Evolutionary conservation across 2,329 filamentous ascomycete species (phyloP).

Genomic region (Tolypocladium ophioglossoides): DNA sequence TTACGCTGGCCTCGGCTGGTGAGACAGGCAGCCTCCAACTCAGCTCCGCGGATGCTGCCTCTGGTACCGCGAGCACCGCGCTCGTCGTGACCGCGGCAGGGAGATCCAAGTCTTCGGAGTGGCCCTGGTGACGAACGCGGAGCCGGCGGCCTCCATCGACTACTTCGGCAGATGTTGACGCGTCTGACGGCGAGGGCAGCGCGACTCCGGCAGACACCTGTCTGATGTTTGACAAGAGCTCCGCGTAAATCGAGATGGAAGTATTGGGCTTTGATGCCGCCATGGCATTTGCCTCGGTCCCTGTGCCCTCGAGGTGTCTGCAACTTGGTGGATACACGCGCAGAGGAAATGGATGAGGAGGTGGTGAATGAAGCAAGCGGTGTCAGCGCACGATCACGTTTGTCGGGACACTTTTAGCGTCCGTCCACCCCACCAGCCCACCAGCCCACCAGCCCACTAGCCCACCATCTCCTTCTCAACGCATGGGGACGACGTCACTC

Average conservation of each 20-base stretch:
- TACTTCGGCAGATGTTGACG: conserved; percentile 32
- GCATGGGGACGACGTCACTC: neutral
- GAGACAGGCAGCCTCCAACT: conserved; percentile 44
- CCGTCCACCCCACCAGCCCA: neutral
- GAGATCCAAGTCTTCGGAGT: conserved; percentile 24
- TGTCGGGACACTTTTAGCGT: neutral
- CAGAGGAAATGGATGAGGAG: neutral
- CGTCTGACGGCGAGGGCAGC: conserved; percentile 31
- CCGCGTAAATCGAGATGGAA: conserved; percentile 44
- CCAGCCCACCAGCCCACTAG: no score
- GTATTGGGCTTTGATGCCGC: neutral
- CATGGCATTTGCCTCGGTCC: conserved; percentile 5
- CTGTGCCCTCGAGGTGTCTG: neutral
- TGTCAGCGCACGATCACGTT: neutral
- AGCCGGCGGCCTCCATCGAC: conserved; percentile 34
- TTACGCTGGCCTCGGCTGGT: conserved; percentile 10
- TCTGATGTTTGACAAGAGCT: conserved; percentile 53
- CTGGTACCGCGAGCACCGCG: conserved; percentile 26
- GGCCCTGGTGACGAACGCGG: conserved; percentile 35
- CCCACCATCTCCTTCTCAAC: neutral
- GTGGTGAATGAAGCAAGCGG: neutral
- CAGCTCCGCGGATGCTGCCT: conserved; percentile 21
- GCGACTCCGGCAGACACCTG: conserved; percentile 50
- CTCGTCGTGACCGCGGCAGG: conserved; percentile 28
- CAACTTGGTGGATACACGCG: neutral